A percentile compares a stretch with the other conserved stretches of the same genome.
phyloP scores from a whole-genome alignment of 2,329 filamentous ascomycete genomes.

The Stachybotrys elegans region DNA sequence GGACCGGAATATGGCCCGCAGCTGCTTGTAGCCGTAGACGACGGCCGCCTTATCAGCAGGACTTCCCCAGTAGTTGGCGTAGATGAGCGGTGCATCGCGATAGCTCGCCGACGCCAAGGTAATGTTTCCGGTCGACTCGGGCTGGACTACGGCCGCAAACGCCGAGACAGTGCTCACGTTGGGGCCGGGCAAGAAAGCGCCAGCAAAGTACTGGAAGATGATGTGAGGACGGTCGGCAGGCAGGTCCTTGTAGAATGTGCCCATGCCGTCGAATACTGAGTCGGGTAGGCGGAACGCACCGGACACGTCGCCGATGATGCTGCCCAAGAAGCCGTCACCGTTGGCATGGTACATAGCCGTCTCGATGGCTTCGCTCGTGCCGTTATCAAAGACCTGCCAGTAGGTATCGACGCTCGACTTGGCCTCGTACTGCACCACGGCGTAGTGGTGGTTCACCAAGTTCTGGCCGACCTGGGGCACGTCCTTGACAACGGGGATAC shows the following conservation, averaged over 20 bases:
- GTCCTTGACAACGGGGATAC: conserved; percentile 46
- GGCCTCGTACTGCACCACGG: background rate
- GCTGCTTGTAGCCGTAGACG: background rate
- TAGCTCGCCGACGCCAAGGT: background rate
- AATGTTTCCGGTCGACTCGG: background rate
- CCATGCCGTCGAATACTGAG: background rate
- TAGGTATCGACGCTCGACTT: background rate
- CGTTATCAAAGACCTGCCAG: background rate
- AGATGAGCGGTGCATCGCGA: background rate
- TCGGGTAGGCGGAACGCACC: background rate
- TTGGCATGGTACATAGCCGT: background rate
- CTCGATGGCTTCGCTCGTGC: background rate
- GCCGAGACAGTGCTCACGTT: background rate
- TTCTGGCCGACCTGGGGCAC: conserved; percentile 33
- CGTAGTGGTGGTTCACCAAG: background rate
- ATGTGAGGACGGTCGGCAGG: background rate
- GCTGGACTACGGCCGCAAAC: background rate
- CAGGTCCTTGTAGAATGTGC: background rate
- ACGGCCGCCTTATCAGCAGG: background rate
- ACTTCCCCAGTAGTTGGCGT: background rate
- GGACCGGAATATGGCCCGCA: background rate
- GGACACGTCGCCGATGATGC: background rate
- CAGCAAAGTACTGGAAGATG: background rate
- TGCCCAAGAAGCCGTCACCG: background rate
- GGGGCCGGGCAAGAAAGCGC: too few relatives aligned